Evolutionary conservation across 2,329 filamentous ascomycete genomes (phyloP), one percentile per base, ranked within the genome.

Genomic region (Xylaria sp.): DNA sequence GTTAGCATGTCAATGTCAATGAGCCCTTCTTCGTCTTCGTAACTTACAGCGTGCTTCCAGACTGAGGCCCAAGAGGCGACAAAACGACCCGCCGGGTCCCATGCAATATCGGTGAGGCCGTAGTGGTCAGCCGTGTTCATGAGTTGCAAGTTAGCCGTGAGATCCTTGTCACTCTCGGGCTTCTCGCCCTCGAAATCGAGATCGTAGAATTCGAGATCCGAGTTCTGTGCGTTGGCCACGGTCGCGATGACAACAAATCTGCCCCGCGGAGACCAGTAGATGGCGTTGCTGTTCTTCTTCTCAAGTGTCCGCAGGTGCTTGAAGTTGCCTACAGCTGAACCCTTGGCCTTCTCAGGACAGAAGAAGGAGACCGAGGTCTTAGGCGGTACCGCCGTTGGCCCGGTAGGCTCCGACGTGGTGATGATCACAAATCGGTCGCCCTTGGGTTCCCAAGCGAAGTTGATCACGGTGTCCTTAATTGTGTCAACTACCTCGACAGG

Each of bases 221-320:
- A 96, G 77, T 88, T 93, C 76, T 96, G 91, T 73, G 92, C 88
- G 70, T 92, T 97, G 76, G 90, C 86, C 56, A 99, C 91, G 9
- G 94, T 95, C 57, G 92, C 94, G 58, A 99, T 86, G 52, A 97
- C 88, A 44, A 97, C 93, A 71, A 99, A 99, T 53, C 94, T 88
- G 57, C 94, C 94, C 75, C 88, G 91, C 23, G 94, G 94, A 18
- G 92, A 96, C 94, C 94, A 99, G 85, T 97, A 97, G 72, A 99
- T 99, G 66, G 91, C 92, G 73, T 99, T 99, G 84, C 90, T 96
- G 79, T 95, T 97, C 86, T 97, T 97, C 86, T 97, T 97, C 70
- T 99, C 94, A 58, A 96, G 82, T 7, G 92, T 97, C 65, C 92
- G 87, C 67, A 97, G 87, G 73, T 95, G 91, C 81, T 93, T 95